Evolutionary conservation across 345 rosid species (phyloP).

Genomic region (Aegle marmelos): DNA sequence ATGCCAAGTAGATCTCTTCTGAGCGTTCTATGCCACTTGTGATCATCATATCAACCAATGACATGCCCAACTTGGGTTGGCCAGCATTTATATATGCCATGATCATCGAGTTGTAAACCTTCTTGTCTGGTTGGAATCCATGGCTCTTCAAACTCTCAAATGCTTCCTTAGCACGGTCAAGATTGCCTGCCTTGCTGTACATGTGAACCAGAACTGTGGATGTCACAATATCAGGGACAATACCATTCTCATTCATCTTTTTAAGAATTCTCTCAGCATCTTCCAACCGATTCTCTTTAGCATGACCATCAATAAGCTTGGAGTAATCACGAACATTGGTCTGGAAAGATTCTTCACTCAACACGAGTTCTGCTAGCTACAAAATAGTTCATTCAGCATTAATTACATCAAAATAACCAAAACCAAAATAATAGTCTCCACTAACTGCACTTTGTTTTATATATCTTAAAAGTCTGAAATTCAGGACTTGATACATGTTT

Average conservation of each 20-base stretch:
- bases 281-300: constrained; percentile 49
- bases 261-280: constrained; percentile 71
- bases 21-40: constrained; percentile 44
- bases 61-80: constrained; percentile 42
- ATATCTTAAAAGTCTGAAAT: not conserved
- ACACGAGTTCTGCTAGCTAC: constrained; percentile 69
- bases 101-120: constrained; percentile 68
- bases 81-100: constrained; percentile 68
- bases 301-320: constrained; percentile 65
- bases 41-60: constrained; percentile 56
- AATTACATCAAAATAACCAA: constrained; percentile 12
- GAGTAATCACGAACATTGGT: constrained; percentile 58
- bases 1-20: constrained; percentile 58
- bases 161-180: constrained; percentile 63
- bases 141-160: constrained; percentile 54
- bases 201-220: constrained; percentile 53
- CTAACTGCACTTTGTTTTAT: not conserved
- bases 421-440: constrained; percentile 1
- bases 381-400: constrained; percentile 17
- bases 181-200: constrained; percentile 71
- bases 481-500: not conserved
- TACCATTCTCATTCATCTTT: constrained; percentile 66
- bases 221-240: constrained; percentile 57
- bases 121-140: constrained; percentile 63
- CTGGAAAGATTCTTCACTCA: constrained; percentile 66